Evolutionary conservation across 805 yeast species (phyloP).

Genomic region (Wickerhamomyces hampshirensis): DNA sequence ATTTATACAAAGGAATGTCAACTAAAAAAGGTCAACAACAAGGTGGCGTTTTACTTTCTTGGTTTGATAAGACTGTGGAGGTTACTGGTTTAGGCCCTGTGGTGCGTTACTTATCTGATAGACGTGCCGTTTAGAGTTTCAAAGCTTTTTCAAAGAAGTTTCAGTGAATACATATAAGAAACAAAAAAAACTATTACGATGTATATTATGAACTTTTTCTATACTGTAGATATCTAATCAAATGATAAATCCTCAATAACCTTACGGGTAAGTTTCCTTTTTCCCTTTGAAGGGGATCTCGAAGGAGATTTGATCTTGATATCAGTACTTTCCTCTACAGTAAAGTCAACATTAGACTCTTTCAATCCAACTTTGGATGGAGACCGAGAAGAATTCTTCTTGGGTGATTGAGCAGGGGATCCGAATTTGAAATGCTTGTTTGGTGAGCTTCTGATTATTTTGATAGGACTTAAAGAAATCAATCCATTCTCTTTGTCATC

Average conservation of each 20-base stretch:
- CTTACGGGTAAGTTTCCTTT: constrained; percentile 11
- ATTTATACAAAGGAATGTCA: constrained; percentile 82
- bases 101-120: constrained; percentile 79
- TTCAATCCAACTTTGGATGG: constrained; percentile 14
- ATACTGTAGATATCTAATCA: neutral
- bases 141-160: too few species aligned
- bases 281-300: constrained; percentile 9
- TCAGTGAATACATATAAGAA: neutral
- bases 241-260: constrained; percentile 8
- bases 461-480: constrained; percentile 17
- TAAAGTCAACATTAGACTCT: constrained; percentile 13
- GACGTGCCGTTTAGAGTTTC: constrained; percentile 58
- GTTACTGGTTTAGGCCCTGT: constrained; percentile 85
- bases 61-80: constrained; percentile 90
- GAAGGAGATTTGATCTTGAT: constrained; percentile 11
- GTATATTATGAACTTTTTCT: neutral
- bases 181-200: neutral
- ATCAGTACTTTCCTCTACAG: constrained; percentile 8
- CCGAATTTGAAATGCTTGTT: constrained; percentile 17
- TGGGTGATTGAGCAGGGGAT: constrained; percentile 4
- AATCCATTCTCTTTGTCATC: constrained; percentile 12
- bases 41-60: constrained; percentile 79
- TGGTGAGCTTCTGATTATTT: constrained; percentile 12
- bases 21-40: constrained; percentile 73
- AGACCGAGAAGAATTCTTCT: constrained; percentile 2